Evolutionary conservation across 2,329 filamentous ascomycete species (phyloP), one percentile per base, ranked within the genome.

Genomic region (Phialophora chinensis): DNA sequence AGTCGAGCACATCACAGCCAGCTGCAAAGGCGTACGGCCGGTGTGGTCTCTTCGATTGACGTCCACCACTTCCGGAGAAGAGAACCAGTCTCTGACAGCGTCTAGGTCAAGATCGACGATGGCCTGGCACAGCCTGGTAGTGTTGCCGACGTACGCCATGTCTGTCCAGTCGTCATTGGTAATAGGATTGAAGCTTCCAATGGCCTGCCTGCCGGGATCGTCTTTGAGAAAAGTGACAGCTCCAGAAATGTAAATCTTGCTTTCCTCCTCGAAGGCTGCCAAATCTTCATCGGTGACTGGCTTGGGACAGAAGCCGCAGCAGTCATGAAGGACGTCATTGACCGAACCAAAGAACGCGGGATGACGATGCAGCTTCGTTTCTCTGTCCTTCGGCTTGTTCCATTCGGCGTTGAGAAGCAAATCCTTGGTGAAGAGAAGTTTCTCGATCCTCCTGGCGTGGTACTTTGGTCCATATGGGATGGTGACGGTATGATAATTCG

Each of bases 91-190:
- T 71, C 87, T 77, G 2, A 96, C 90, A 68, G 87, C 85, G 44
- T 91, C 88, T 2, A 90, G 72, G 75, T 96, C 89, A 1, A 85
- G 82, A 71, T 93, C 88, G 3, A 93, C 87, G 65, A 96, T 96
- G 0, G 91, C 92, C 74, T 93, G 90, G 73, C 91, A 96, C 1
- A 96, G 83, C 17, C 86, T 83, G 44, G 87, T 88, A 0, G 91
- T 93, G 71, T 93, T 91, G 11, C 91, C 91, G 42, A 96, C 85
- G 71, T 96, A 96, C 0, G 92, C 91, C 91, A 96, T 95, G 70
- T 93, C 91, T 0, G 92, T 95, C 91, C 92, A 96, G 74, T 95
- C 91, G 59, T 91, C 85, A 50, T 92, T 88, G 0, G 90, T 93
- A 44, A 94, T 83, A 0, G 92, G 92, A 72, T 95, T 90, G 79